phyloP scores from a whole-genome alignment of 768 basidiomycete species.

The button mushroom (Agaricus bisporus) region DNA sequence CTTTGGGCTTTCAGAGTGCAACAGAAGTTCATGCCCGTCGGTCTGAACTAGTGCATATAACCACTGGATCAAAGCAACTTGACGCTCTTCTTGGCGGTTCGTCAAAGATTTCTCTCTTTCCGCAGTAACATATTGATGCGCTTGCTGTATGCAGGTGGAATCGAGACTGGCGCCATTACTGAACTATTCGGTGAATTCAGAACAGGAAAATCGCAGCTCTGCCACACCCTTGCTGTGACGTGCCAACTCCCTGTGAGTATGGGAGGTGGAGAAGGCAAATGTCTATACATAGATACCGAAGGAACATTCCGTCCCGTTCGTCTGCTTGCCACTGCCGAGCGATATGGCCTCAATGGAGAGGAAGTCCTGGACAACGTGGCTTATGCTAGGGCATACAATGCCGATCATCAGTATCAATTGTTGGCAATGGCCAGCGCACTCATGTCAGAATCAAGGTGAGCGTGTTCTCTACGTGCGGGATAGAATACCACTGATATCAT shows the following conservation, averaged over 20 bases:
- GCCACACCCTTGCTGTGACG: slow-evolving; percentile 96
- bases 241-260: slow-evolving; percentile 96
- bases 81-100: slow-evolving; percentile 92
- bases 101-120: slow-evolving; percentile 11
- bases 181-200: slow-evolving; percentile 98
- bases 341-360: slow-evolving; percentile 95
- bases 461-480: not conserved
- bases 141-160: slow-evolving; percentile 56
- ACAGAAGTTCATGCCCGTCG: slow-evolving; percentile 95
- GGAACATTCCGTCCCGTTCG: slow-evolving; percentile 98
- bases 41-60: slow-evolving; percentile 93
- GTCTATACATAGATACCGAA: slow-evolving; percentile 98
- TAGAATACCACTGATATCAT: slow-evolving; percentile 4
- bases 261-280: slow-evolving; percentile 99
- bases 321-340: slow-evolving; percentile 88
- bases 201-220: slow-evolving; percentile 97
- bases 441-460: slow-evolving; percentile 96
- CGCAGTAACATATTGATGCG: slow-evolving; percentile 6
- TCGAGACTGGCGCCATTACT: slow-evolving; percentile 97
- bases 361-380: slow-evolving; percentile 98
- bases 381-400: slow-evolving; percentile 97
- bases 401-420: slow-evolving; percentile 91
- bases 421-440: slow-evolving; percentile 92
- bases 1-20: slow-evolving; percentile 96
- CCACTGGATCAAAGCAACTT: slow-evolving; percentile 93